Percentiles rank a stretch among this genome's conserved stretches.
These are phyloP conservation scores for Penicillium aurantiogriseum DNA, from an alignment of 2,329 filamentous ascomycete species.

Conservation along the genomic window DNA sequence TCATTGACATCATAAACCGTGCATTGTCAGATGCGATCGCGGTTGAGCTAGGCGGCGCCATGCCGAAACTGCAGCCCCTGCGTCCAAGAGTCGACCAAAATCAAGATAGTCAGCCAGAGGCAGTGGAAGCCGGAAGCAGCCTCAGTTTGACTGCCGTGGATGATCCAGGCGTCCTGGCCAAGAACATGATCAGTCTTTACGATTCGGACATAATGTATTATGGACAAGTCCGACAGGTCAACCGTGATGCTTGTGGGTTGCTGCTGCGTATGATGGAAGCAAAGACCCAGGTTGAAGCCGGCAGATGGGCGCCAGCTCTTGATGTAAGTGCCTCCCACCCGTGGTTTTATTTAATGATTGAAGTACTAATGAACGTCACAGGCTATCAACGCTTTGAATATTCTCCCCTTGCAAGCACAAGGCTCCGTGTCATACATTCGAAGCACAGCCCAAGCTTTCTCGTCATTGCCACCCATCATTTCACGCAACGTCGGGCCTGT, in stretches of 20 bases:
- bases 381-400: constrained; percentile 71
- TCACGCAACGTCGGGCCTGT: constrained; percentile 87
- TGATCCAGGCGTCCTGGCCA: constrained; percentile 62
- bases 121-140: constrained; percentile 42
- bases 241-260: constrained; percentile 58
- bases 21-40: constrained; percentile 86
- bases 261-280: constrained; percentile 61
- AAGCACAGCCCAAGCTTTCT: constrained; percentile 75
- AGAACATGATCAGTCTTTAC: constrained; percentile 63
- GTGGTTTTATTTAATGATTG: constrained; percentile 10
- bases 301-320: constrained; percentile 60
- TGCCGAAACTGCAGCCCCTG: constrained; percentile 73
- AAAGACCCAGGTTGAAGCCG: constrained; percentile 58
- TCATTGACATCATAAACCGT: constrained; percentile 85
- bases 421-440: constrained; percentile 79
- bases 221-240: constrained; percentile 57
- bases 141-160: constrained; percentile 66
- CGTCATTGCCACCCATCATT: constrained; percentile 73
- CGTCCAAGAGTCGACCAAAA: constrained; percentile 60
- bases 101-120: constrained; percentile 34
- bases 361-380: constrained; percentile 32
- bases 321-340: constrained; percentile 56
- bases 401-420: constrained; percentile 73
- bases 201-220: constrained; percentile 60
- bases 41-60: constrained; percentile 78